Base-by-base conservation (phyloP, 768 basidiomycete genomes). In the Leccinum uliginosum region DNA sequence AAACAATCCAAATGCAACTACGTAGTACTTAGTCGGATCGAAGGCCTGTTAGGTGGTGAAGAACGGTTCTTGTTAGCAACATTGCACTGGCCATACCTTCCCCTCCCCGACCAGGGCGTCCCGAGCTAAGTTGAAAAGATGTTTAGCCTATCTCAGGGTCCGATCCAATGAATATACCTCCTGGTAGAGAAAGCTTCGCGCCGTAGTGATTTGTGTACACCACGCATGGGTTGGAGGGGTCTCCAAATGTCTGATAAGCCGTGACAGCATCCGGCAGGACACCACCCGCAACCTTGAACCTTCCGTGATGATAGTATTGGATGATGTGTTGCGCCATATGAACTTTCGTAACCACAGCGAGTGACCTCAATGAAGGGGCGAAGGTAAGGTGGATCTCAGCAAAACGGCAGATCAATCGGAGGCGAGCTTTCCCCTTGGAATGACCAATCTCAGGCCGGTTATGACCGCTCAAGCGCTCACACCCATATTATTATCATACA, bases 171-270 rank as follows among this genome's bases (percentile, higher is more conserved):
- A 35, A 69, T 78, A 55, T 60, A 81, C 82, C 75, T 61, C 80
- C 80, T 38, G 38, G 38, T 5, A 67, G 55, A 47, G 65, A 60
- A 38, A 85, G 73, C 40, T 78, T 78, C 21, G 68, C 81, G 1
- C 81, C 81, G 61, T 81, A 84, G 60, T 78, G 83, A 9, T 81
- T 81, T 11, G 83, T 81, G 62, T 80, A 82, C 14, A 84, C 80
- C 19, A 65, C 49, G 59, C 81, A 84, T 5, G 82, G 83, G 46
- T 80, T 83, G 6, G 65, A 64, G 0, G 76, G 73, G 56, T 80
- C 69, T 12, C 83, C 82, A 62, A 81, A 83, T 7, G 80, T 80
- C 34, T 79, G 73, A 63, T 80, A 84, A 23, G 83, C 83, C 1
- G 83, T 84, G 32, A 83, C 62, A 8, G 82, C 83, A 53, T 83